Percentiles rank a stretch among this genome's conserved stretches.
Conservation (phyloP, 108 stramenopile genomes). For the Nitzschia palea region DNA sequence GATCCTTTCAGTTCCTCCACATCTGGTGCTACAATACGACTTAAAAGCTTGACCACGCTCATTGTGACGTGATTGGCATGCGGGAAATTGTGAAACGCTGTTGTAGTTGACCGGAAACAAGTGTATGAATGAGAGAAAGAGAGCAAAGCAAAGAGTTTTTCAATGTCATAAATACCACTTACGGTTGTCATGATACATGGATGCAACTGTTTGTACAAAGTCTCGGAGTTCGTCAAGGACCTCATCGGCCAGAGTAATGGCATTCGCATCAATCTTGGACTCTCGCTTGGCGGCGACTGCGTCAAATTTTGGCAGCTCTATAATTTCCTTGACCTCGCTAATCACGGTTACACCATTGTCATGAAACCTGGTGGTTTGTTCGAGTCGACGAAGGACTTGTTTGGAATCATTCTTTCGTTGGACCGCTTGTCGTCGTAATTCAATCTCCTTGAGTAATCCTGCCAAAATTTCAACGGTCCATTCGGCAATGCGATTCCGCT, state of each 20-base stretch:
- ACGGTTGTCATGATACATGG: constrained; percentile 23
- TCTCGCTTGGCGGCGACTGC: constrained; percentile 5
- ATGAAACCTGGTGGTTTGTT: not conserved
- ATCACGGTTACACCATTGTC: constrained; percentile 14
- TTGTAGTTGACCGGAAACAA: not conserved
- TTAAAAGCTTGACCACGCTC: constrained; percentile 26
- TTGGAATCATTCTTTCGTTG: not conserved
- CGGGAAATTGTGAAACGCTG: constrained; percentile 28
- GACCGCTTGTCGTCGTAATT: not conserved
- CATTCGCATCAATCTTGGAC: not conserved
- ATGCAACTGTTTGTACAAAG: constrained; percentile 16
- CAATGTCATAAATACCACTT: not conserved
- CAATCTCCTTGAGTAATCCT: constrained; percentile 7
- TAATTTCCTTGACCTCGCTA: constrained; percentile 37
- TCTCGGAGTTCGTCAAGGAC: constrained; percentile 18
- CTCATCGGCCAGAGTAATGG: not conserved
- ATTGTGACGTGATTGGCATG: constrained; percentile 32
- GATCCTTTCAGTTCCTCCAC: not conserved
- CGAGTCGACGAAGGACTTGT: not conserved
- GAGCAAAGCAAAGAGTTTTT: not conserved
- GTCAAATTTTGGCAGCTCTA: constrained; percentile 32
- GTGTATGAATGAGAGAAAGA: not conserved
- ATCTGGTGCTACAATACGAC: constrained; percentile 16
- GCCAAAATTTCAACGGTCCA: constrained; percentile 7
- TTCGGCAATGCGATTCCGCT: constrained; percentile 2